Evolutionary conservation across 1,139 yeast species (phyloP).

Genomic region (Casaregolazyma suthepensis): DNA sequence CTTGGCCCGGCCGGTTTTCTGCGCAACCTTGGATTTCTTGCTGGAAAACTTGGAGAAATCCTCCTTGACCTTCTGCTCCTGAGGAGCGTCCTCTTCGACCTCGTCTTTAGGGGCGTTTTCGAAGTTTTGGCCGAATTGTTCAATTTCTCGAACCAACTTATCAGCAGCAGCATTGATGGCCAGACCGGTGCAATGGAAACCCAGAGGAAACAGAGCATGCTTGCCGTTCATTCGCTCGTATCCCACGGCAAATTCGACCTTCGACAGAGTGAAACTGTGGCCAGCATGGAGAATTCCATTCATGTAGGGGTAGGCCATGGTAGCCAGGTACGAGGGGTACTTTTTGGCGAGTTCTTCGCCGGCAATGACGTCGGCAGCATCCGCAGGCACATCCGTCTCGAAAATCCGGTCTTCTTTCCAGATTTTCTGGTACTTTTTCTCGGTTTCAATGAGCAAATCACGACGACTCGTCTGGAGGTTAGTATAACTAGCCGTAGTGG

Average conservation of each 20-base stretch:
- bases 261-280: conserved; percentile 90
- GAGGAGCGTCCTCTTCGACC: conserved; percentile 36
- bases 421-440: conserved; percentile 76
- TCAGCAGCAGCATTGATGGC: conserved; percentile 97
- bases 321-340: conserved; percentile 81
- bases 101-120: conserved; percentile 55
- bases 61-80: conserved; percentile 43
- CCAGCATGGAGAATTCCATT: conserved; percentile 98
- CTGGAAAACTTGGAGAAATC: conserved; percentile 89
- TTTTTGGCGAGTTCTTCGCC: conserved; percentile 68
- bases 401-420: conserved; percentile 86
- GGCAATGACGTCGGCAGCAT: conserved; percentile 51
- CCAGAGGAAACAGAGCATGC: conserved; percentile 89
- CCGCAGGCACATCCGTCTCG: conserved; percentile 84
- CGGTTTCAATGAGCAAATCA: conserved; percentile 85
- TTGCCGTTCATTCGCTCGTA: conserved; percentile 94
- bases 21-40: conserved; percentile 86
- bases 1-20: conserved; percentile 89
- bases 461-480: conserved; percentile 65
- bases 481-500: not conserved
- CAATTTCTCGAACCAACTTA: conserved; percentile 87
- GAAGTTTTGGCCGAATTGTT: conserved; percentile 80
- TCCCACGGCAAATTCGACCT: conserved; percentile 89
- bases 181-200: conserved; percentile 99
- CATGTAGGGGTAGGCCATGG: conserved; percentile 99